Evolutionary conservation across 768 basidiomycete genomes (phyloP).

Genomic region (Panaeolus papilionaceus): DNA sequence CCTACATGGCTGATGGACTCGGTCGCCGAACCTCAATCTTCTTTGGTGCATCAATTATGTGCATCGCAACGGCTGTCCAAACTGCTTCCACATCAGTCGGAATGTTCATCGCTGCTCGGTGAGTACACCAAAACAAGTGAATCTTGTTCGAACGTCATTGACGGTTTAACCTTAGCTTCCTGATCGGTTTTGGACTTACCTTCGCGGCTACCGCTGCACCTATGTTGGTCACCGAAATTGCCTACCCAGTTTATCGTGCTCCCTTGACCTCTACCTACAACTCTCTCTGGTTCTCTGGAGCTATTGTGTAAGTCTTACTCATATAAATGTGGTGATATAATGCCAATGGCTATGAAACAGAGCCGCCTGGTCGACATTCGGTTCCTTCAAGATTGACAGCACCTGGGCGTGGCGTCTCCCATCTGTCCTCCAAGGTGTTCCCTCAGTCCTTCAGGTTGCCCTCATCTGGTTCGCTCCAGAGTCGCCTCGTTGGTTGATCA

Average conservation of each 20-base stretch:
- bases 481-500: conserved; percentile 84
- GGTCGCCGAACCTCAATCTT: conserved; percentile 75
- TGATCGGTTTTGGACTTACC: conserved; percentile 79
- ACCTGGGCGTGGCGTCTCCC: conserved; percentile 88
- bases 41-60: conserved; percentile 74
- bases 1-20: conserved; percentile 74
- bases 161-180: conserved; percentile 39
- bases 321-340: background rate
- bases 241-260: conserved; percentile 84
- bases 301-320: conserved; percentile 62
- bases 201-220: conserved; percentile 82
- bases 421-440: conserved; percentile 74
- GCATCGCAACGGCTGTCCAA: conserved; percentile 69
- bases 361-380: conserved; percentile 85
- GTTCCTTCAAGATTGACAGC: conserved; percentile 71
- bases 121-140: background rate
- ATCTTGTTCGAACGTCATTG: background rate
- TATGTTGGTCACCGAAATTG: conserved; percentile 82
- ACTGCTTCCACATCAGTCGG: conserved; percentile 71
- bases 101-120: conserved; percentile 84
- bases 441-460: conserved; percentile 68
- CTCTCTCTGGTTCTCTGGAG: conserved; percentile 86
- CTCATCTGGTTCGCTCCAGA: conserved; percentile 79
- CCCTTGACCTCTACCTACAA: conserved; percentile 81
- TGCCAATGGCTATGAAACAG: conserved; percentile 32